phyloP scores from a whole-genome alignment of 1,284 basidiomycete genomes.

The Lentinula novae-zelandiae region DNA sequence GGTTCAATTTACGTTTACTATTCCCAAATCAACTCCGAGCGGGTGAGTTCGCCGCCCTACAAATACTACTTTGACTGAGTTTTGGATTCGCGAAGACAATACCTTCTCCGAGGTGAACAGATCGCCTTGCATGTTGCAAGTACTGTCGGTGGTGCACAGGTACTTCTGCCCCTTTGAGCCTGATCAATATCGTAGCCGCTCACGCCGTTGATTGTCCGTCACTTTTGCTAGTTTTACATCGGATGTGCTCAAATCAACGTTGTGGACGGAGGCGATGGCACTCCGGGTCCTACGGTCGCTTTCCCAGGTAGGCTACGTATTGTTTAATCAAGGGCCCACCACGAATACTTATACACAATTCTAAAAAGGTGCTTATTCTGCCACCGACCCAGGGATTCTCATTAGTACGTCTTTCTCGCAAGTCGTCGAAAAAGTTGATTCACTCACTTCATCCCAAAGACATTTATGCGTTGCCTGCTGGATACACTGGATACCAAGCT shows the following conservation, averaged over 20 bases:
- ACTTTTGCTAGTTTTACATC: constrained; percentile 28
- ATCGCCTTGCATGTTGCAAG: constrained; percentile 35
- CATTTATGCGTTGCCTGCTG: constrained; percentile 29
- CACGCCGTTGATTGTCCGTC: background rate
- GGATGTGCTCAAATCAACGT: constrained; percentile 36
- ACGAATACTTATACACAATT: constrained; percentile 9
- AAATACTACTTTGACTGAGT: background rate
- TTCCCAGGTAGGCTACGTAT: constrained; percentile 26
- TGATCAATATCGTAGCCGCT: too few species aligned
- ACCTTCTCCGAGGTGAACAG: constrained; percentile 28
- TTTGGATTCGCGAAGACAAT: constrained; percentile 16
- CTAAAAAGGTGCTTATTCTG: constrained; percentile 21
- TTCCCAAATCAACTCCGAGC: constrained; percentile 27
- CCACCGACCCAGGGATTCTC: constrained; percentile 30
- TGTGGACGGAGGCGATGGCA: constrained; percentile 29
- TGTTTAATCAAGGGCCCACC: constrained; percentile 15
- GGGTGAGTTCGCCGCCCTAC: constrained; percentile 18
- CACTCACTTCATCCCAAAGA: constrained; percentile 18
- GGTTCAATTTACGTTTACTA: constrained; percentile 37
- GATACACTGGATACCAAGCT: constrained; percentile 27
- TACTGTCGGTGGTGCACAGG: constrained; percentile 29
- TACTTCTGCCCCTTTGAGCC: background rate
- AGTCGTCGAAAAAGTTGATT: background rate
- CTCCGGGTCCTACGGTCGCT: constrained; percentile 28
- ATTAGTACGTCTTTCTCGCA: constrained; percentile 22